Conservation (phyloP, 106 monocot species). For the Agapanthus africanus region DNA sequence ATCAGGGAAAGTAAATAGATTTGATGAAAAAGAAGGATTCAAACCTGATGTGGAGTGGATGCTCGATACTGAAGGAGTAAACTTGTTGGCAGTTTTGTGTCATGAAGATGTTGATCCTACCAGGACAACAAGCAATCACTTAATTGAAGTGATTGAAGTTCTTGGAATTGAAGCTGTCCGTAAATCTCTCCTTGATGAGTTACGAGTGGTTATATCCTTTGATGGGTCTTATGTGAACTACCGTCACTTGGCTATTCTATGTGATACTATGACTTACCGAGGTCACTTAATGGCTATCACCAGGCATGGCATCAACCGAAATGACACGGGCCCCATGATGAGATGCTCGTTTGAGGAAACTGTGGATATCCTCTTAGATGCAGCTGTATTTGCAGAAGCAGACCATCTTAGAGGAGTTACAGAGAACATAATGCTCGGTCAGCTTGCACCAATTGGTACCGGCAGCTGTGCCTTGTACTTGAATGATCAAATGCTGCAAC, state of each 20-base stretch:
- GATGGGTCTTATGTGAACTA: constrained; percentile 99
- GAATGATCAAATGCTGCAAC: constrained; percentile 94
- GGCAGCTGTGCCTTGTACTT: constrained; percentile 75
- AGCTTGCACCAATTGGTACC: constrained; percentile 94
- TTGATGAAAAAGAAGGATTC: constrained; percentile 78
- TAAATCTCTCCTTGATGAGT: constrained; percentile 80
- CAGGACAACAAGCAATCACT: constrained; percentile 93
- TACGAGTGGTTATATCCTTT: constrained; percentile 95
- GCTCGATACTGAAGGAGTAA: constrained; percentile 94
- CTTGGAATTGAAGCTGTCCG: constrained; percentile 97
- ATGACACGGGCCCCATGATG: constrained; percentile 97
- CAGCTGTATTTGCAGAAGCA: constrained; percentile 90
- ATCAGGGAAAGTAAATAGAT: constrained; percentile 49
- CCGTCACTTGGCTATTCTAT: constrained; percentile 91
- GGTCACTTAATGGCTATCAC: constrained; percentile 99
- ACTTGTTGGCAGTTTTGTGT: constrained; percentile 87
- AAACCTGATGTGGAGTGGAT: constrained; percentile 69
- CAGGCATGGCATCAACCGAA: constrained; percentile 91
- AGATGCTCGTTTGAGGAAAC: constrained; percentile 98
- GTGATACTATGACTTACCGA: constrained; percentile 97
- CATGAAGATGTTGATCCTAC: constrained; percentile 88
- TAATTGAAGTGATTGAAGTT: constrained; percentile 99
- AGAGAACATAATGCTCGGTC: constrained; percentile 97
- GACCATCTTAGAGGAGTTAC: constrained; percentile 91
- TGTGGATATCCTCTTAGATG: constrained; percentile 94